Evolutionary conservation across 2,329 filamentous ascomycete genomes (phyloP).

Genomic region (Cladophialophora psammophila): DNA sequence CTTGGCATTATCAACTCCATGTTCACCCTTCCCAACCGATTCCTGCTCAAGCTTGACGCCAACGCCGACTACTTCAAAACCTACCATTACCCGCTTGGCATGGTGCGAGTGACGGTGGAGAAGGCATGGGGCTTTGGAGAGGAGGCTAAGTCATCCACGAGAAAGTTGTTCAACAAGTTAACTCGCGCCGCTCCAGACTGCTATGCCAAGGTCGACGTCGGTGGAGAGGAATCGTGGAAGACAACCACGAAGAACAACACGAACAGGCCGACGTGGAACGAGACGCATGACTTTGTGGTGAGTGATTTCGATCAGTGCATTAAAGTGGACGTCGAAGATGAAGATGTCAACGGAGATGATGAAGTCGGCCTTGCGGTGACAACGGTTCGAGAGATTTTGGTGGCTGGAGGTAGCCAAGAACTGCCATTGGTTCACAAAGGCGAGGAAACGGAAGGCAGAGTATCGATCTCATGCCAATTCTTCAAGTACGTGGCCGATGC

Average conservation of each 20-base stretch:
- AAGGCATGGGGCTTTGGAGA: slow-evolving; percentile 36
- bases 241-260: slow-evolving; percentile 35
- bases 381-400: slow-evolving; percentile 31
- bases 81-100: slow-evolving; percentile 35
- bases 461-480: slow-evolving; percentile 29
- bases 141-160: slow-evolving; percentile 32
- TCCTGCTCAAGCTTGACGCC: slow-evolving; percentile 45
- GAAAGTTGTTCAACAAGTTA: slow-evolving; percentile 35
- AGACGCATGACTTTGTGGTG: slow-evolving; percentile 36
- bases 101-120: slow-evolving; percentile 35
- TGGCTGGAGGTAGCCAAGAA: slow-evolving; percentile 29
- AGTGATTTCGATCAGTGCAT: slow-evolving; percentile 36
- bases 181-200: slow-evolving; percentile 35
- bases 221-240: slow-evolving; percentile 31
- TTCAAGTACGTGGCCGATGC: slow-evolving; percentile 37
- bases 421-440: slow-evolving; percentile 28
- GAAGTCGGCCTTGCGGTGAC: slow-evolving; percentile 31
- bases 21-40: slow-evolving; percentile 36
- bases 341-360: slow-evolving; percentile 31
- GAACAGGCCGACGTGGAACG: slow-evolving; percentile 36
- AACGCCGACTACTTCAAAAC: slow-evolving; percentile 47
- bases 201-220: slow-evolving; percentile 36
- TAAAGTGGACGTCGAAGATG: slow-evolving; percentile 32
- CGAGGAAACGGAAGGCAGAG: slow-evolving; percentile 31
- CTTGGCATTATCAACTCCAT: slow-evolving; percentile 38